Base-by-base conservation (phyloP, 345 rosid species). In the Geranium brycei region DNA sequence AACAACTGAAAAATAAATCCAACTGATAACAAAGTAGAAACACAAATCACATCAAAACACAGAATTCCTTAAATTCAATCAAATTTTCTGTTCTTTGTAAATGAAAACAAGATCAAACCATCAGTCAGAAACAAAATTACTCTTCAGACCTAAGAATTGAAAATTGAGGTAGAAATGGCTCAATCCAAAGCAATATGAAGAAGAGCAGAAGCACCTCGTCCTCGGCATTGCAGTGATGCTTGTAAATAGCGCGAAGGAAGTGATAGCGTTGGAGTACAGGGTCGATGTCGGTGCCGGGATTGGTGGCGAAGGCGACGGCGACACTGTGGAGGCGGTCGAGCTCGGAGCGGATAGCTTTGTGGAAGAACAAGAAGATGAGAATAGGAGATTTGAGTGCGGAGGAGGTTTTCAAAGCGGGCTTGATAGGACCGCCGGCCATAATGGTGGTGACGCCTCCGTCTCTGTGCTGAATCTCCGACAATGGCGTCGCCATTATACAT, bases 201-300 rank as follows among this genome's bases (percentile, higher is more conserved):
- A 67, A 57, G 7, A 62, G 69, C 71, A 38, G 63, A 61, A 55
- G 62, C 57, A 85, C 91, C 88, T 79, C 88, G 62, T 85, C 91
- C 69, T 85, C 91, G 19, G 88, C 91, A 76, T 78, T 79, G 82
- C 86, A 85, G 77, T 85, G 91, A 69, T 85, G 84, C 78, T 76
- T 83, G 51, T 85, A 85, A 61, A 85, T 85, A 17, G 77, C 41
- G 41, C 88, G 81, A 35, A 85, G 68, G 57, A 85, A 79, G 62
- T 73, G 83, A 65, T 72, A 85, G 55, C 78, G 68, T 66, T 81
- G 69, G 58, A 81, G 56, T 76, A 85, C 76, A 17, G 79, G 80
- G 66, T 63, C 40, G 53, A 81, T 73, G 65, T 78, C 83, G 16
- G 77, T 82, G 13, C 73, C 83, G 38, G 61, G 72, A 59, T 64